Base-by-base conservation (phyloP, 2,329 filamentous ascomycete genomes). In the Parastagonospora avenae region DNA sequence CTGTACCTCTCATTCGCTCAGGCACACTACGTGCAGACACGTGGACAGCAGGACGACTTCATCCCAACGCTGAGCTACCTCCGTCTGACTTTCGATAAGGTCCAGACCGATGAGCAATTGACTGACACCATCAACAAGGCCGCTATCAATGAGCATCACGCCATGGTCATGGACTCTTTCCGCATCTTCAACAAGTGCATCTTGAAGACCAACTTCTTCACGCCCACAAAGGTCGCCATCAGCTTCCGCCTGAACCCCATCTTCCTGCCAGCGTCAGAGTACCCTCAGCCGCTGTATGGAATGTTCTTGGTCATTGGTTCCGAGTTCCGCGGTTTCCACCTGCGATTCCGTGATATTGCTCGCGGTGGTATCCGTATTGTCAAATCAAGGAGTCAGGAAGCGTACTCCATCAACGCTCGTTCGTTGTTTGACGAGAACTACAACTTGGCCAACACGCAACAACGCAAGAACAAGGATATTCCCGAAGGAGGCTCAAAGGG, bases 381-480 rank as follows among this genome's bases (percentile, higher is more conserved):
- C 76, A 97, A 97, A 82, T 97, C 93, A 50, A 86, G 94, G 65
- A 97, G 92, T 77, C 91, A 92, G 74, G 94, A 99, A 75, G 91
- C 92, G 2, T 99, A 97, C 72, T 85, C 88, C 55, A 97, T 97
- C 81, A 99, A 99, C 72, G 92, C 92, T 32, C 89, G 94, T 52
- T 96, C 92, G 50, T 83, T 99, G 57, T 99, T 99, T 67, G 94
- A 99, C 65, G 94, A 99, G 79, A 99, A 99, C 78, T 99, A 99
- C 77, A 95, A 94, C 58, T 84, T 99, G 54, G 93, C 94, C 60
- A 97, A 95, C 77, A 99, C 94, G 0, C 94, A 99, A 77, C 94
- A 99, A 79, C 91, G 94, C 71, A 99, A 99, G 85, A 99, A 99
- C 83, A 99, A 99, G 81, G 94, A 99, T 68, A 99, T 99, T 45